Evolutionary conservation across 208 protist genomes (phyloP), one percentile per base, ranked within the genome.

Genomic region (Balamuthia mandrillaris): DNA sequence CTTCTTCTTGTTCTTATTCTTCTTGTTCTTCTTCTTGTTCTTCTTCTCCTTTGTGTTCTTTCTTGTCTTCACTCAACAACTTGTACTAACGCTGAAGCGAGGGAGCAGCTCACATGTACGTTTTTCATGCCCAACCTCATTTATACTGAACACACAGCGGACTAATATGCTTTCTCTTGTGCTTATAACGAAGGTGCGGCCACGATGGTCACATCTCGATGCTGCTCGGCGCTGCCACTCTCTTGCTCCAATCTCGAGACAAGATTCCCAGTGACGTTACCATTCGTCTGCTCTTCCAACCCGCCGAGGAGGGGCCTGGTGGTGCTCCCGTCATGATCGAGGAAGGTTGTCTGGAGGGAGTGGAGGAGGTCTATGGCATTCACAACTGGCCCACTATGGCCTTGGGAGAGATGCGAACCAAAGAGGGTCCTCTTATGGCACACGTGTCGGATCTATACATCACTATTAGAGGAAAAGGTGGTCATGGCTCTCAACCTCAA

Each of bases 321-420:
- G 87, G 87, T 18, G 87, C 87, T 1, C 56, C 68, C 41, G 49
- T 79, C 31, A 86, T 90, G 87, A 87, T 88, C 44, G 63, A 81
- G 31, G 87, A 89, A 52, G 87, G 87, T 1, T 72, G 58, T 31
- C 72, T 89, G 1, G 77, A 87, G 3, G 87, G 87, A 3, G 86
- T 90, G 41, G 86, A 90, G 18, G 87, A 90, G 51, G 79, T 88
- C 27, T 90, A 90, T n/a, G 87, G 85, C 47, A 83, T 84, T 42
- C 87, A 90, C 72, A 88, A 88, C 63, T 88, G 85, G 87, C 83
- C 86, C n/a, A 58, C 74, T 14, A 41, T 79, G 3, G 37, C 24
- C 2, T 35, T 90, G 52, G 86, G 68, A 49, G 65, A 41, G 3
- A 21, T 90, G 10, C 27, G 27, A 27, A 87, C 88, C n/a, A 66